These are phyloP conservation scores for Sabuloglossum arenarium DNA, from an alignment of 495 filamentous ascomycete genomes.

Conservation along the genomic window DNA sequence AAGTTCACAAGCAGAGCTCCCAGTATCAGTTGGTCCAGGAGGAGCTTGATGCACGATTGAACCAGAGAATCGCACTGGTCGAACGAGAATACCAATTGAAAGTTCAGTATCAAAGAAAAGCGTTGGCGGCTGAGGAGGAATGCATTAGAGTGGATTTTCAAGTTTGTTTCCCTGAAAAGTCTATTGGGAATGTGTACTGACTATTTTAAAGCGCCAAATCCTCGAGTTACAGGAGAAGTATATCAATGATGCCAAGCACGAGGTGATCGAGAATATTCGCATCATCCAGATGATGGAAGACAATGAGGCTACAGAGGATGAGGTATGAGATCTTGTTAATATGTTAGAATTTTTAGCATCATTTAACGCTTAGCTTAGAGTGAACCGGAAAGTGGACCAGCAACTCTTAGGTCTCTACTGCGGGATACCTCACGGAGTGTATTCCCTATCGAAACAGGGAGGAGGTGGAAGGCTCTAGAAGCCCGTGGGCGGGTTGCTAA, in stretches of 20 bases:
- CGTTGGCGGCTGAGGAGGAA: not conserved
- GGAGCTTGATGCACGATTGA: constrained; percentile 1
- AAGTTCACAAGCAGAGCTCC: not conserved
- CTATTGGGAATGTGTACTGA: not conserved
- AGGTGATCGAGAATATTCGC: constrained; percentile 2
- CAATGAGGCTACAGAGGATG: not conserved
- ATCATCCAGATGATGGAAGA: not conserved
- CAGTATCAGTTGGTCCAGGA: not conserved
- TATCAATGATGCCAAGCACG: not conserved
- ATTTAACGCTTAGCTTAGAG: not conserved
- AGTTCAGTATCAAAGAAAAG: not conserved
- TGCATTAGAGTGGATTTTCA: not conserved
- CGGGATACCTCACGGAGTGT: constrained; percentile 1
- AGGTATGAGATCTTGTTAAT: not conserved
- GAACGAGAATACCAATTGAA: constrained; percentile 1
- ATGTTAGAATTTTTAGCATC: not conserved
- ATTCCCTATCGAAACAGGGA: not conserved
- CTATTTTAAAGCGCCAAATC: not conserved
- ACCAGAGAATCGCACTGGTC: not conserved
- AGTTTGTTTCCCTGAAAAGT: not conserved
- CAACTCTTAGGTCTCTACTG: not conserved
- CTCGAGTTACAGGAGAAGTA: not conserved
- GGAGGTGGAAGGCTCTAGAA: not conserved
- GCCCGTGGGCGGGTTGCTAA: not conserved
- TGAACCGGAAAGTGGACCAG: not conserved